phyloP scores from a whole-genome alignment of 805 yeast genomes.

The Alloascoidea africana region DNA sequence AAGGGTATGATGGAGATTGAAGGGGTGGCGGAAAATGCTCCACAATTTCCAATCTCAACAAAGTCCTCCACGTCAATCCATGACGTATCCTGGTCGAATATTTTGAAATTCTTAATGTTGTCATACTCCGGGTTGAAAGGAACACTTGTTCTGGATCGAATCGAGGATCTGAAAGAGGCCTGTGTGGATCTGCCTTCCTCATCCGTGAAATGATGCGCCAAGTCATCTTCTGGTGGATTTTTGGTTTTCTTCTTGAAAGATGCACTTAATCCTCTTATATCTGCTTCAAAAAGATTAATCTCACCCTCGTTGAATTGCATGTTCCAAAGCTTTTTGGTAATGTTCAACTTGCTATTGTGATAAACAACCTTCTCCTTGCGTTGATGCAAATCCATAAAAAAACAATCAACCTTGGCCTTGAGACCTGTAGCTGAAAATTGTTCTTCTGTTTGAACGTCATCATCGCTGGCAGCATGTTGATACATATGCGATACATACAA shows the following conservation, averaged over 20 bases:
- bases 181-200: too few species aligned
- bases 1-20: conserved; percentile 41
- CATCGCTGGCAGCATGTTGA: conserved; percentile 27
- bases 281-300: conserved; percentile 37
- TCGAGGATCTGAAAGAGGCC: conserved; percentile 1
- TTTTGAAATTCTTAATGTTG: conserved; percentile 10
- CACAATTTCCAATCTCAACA: conserved; percentile 39
- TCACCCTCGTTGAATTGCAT: conserved; percentile 58
- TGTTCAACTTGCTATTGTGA: conserved; percentile 29
- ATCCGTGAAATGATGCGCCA: too few species aligned
- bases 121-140: background rate
- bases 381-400: conserved; percentile 56
- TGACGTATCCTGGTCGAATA: conserved; percentile 18
- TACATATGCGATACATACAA: conserved; percentile 63
- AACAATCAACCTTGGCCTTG: conserved; percentile 39
- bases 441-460: conserved; percentile 24
- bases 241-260: conserved; percentile 16
- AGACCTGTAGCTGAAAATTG: conserved; percentile 45
- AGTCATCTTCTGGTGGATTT: background rate
- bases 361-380: conserved; percentile 30
- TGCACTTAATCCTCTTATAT: conserved; percentile 41
- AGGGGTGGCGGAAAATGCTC: conserved; percentile 33
- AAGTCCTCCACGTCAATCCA: conserved; percentile 77
- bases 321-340: conserved; percentile 30
- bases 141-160: background rate